Conservation (phyloP, 1,284 basidiomycete genomes). For the Ustilago shanxiensis region DNA sequence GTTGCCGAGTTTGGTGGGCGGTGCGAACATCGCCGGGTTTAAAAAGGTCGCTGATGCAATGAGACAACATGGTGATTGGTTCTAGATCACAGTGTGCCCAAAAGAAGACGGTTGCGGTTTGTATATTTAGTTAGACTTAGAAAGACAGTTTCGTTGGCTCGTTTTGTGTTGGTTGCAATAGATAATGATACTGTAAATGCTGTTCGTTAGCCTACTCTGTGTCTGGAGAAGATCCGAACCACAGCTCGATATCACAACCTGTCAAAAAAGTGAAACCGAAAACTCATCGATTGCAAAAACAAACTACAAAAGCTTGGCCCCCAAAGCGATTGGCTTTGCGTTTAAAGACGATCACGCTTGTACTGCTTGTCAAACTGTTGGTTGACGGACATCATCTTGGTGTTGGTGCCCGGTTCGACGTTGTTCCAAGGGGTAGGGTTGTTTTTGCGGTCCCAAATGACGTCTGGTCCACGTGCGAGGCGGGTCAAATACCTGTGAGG, state of each 20-base stretch:
- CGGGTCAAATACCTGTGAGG: constrained; percentile 57
- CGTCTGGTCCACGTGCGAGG: constrained; percentile 63
- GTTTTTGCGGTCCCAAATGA: constrained; percentile 69
- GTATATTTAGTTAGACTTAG: no score
- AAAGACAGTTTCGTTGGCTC: no score
- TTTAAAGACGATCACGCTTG: constrained; percentile 65
- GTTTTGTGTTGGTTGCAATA: no score
- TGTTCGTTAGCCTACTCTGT: no score
- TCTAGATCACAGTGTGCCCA: constrained; percentile 6
- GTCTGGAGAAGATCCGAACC: no score
- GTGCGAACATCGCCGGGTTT: constrained; percentile 84
- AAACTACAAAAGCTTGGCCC: background rate
- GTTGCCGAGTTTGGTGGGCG: constrained; percentile 76
- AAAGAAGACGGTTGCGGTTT: no score
- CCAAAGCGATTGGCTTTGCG: background rate
- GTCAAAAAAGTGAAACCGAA: no score
- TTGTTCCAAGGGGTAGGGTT: constrained; percentile 68
- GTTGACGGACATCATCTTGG: constrained; percentile 64
- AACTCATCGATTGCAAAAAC: no score
- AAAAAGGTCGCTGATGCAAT: constrained; percentile 65
- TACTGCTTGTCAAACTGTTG: constrained; percentile 61
- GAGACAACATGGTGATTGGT: constrained; percentile 63
- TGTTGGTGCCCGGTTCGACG: constrained; percentile 64
- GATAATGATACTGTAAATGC: no score
- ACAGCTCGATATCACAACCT: no score